These are phyloP conservation scores for Quercus glauca DNA, from an alignment of 306 rosid genomes.

Conservation along the genomic window DNA sequence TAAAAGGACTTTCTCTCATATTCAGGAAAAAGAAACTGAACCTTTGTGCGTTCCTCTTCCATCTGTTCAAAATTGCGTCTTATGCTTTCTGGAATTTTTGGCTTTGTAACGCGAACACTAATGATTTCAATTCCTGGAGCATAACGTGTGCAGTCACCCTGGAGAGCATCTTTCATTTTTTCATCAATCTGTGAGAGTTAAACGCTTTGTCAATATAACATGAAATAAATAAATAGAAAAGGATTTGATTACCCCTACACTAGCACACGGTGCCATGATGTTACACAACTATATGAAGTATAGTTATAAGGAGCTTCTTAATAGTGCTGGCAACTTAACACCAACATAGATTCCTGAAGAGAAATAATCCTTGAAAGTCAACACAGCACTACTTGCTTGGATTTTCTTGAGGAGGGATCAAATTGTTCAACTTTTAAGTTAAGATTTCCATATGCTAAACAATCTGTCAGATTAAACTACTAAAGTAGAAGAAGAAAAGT, in stretches of 20 bases:
- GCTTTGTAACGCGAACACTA: conserved; percentile 89
- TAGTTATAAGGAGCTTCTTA: background rate
- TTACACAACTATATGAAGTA: background rate
- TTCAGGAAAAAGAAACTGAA: conserved; percentile 31
- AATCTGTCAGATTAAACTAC: background rate
- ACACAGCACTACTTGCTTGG: background rate
- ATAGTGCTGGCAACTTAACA: background rate
- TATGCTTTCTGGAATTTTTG: conserved; percentile 75
- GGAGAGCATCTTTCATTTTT: conserved; percentile 93
- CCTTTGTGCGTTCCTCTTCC: conserved; percentile 99
- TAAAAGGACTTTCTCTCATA: background rate
- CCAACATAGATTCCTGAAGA: background rate
- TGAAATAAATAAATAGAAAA: background rate
- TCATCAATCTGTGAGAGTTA: conserved; percentile 77
- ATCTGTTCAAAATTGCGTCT: conserved; percentile 77
- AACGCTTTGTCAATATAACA: conserved; percentile 4
- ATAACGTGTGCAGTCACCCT: conserved; percentile 86
- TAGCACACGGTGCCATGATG: background rate
- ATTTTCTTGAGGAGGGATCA: background rate
- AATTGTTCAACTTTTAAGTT: background rate
- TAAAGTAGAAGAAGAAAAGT: background rate
- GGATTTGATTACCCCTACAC: background rate
- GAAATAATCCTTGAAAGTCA: too few species aligned
- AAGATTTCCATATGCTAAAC: conserved; percentile 1
- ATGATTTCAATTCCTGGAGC: conserved; percentile 94